Evolutionary conservation across 1,284 basidiomycete species (phyloP).

Genomic region (Malassezia restricta): DNA sequence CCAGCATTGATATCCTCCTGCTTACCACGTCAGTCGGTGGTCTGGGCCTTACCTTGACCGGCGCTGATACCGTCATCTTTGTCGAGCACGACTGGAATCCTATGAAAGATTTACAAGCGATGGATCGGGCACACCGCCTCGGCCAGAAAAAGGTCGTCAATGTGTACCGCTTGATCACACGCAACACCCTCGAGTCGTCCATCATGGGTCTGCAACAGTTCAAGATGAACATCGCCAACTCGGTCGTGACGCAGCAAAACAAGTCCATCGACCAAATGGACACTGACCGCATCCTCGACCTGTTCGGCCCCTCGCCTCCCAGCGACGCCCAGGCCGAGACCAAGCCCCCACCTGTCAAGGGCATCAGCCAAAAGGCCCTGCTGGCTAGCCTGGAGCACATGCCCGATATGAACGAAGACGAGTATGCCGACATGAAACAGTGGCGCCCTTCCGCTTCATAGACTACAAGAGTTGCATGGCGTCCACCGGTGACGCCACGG

Average conservation of each 20-base stretch:
- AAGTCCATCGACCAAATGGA: slow-evolving; percentile 86
- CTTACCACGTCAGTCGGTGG: slow-evolving; percentile 96
- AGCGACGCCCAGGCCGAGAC: not conserved
- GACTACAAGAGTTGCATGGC: not conserved
- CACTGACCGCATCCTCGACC: slow-evolving; percentile 86
- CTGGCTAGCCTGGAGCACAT: slow-evolving; percentile 44
- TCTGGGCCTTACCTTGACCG: slow-evolving; percentile 85
- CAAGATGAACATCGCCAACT: slow-evolving; percentile 94
- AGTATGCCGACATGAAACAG: slow-evolving; percentile 32
- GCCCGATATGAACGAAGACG: slow-evolving; percentile 43
- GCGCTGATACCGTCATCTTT: slow-evolving; percentile 97
- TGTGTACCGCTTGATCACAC: slow-evolving; percentile 91
- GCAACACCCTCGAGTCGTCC: slow-evolving; percentile 94
- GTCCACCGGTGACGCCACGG: slow-evolving; percentile 5
- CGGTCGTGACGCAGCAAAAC: slow-evolving; percentile 95
- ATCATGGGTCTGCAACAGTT: slow-evolving; percentile 97
- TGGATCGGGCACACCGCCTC: slow-evolving; percentile 95
- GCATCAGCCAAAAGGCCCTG: slow-evolving; percentile 47
- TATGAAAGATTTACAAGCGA: slow-evolving; percentile 98
- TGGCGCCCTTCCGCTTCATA: slow-evolving; percentile 18
- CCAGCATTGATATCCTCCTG: slow-evolving; percentile 88
- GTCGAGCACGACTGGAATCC: slow-evolving; percentile 99
- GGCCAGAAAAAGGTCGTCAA: slow-evolving; percentile 99
- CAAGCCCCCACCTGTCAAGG: slow-evolving; percentile 1
- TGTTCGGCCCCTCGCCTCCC: slow-evolving; percentile 55